A percentile compares a stretch with the other conserved stretches of the same genome.
Evolutionary conservation across 2,329 filamentous ascomycete species (phyloP).

Genomic region (Exserohilum turcica): DNA sequence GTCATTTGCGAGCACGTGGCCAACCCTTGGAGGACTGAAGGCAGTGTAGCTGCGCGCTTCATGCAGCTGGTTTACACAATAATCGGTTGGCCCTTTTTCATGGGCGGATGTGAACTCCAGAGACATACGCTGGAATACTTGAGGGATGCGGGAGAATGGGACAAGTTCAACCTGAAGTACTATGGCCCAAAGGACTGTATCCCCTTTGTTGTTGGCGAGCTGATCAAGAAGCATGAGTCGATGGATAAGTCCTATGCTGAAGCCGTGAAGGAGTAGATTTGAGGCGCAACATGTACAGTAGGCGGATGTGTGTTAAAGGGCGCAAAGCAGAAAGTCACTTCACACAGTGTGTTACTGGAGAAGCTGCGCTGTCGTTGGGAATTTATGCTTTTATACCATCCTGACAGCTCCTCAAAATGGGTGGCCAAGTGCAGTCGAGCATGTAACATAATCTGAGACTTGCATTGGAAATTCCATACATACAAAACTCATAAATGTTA

Average conservation of each 20-base stretch:
- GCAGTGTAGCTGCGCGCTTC: constrained; percentile 51
- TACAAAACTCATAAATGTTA: too few species aligned
- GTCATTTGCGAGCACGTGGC: constrained; percentile 62
- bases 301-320: not conserved
- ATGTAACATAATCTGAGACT: too few species aligned
- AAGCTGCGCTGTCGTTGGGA: not conserved
- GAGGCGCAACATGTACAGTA: not conserved
- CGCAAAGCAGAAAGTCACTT: not conserved
- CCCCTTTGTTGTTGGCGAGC: constrained; percentile 46
- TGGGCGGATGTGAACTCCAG: constrained; percentile 59
- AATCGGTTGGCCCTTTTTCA: constrained; percentile 58
- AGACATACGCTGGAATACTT: constrained; percentile 55
- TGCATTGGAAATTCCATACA: too few species aligned
- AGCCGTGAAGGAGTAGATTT: constrained; percentile 21
- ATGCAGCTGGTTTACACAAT: constrained; percentile 55
- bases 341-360: not conserved
- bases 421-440: not conserved
- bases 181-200: constrained; percentile 35
- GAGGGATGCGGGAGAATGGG: constrained; percentile 56
- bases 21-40: constrained; percentile 57
- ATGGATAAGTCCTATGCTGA: constrained; percentile 29
- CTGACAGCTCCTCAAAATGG: not conserved
- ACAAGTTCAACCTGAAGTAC: constrained; percentile 53
- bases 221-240: constrained; percentile 38
- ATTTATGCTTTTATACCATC: too few species aligned